A percentile compares a stretch with the other conserved stretches of the same genome.
These are phyloP conservation scores for Lichtheimia corymbifera DNA, from an alignment of 371 early-diverging fungal species.

Conservation along the genomic window DNA sequence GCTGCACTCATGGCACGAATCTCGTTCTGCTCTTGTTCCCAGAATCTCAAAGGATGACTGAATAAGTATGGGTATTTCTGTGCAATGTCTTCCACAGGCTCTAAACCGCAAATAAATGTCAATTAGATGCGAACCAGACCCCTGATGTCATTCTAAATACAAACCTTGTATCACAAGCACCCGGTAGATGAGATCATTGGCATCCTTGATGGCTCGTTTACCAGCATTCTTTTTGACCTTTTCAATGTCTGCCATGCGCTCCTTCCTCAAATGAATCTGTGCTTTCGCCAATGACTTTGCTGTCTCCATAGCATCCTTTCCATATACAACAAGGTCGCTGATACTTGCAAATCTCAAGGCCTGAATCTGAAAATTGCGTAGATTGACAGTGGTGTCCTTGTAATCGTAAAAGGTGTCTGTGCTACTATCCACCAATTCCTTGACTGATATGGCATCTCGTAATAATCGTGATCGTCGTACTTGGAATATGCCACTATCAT, in stretches of 20 bases:
- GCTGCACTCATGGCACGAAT: constrained; percentile 60
- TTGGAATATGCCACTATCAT: background rate
- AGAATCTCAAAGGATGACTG: constrained; percentile 36
- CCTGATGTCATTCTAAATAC: too few species aligned
- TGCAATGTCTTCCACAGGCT: too few species aligned
- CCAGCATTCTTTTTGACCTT: constrained; percentile 21
- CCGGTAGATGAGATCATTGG: constrained; percentile 40
- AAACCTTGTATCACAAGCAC: constrained; percentile 52
- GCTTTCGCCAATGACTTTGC: constrained; percentile 47
- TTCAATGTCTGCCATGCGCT: constrained; percentile 14
- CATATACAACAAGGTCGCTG: constrained; percentile 59
- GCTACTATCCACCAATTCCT: constrained; percentile 2
- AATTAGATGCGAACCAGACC: too few species aligned
- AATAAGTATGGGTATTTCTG: too few species aligned
- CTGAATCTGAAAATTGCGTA: constrained; percentile 64
- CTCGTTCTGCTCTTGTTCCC: constrained; percentile 53
- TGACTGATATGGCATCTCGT: constrained; percentile 20
- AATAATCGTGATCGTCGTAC: constrained; percentile 16
- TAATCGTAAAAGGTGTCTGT: constrained; percentile 21
- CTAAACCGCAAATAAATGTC: too few species aligned
- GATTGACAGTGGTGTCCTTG: constrained; percentile 48
- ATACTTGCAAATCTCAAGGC: constrained; percentile 54
- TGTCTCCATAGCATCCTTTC: constrained; percentile 31
- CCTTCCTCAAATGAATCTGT: constrained; percentile 32
- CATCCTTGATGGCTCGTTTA: constrained; percentile 21